Conservation (phyloP, 305 asterid genomes). For the Striga hermonthica region DNA sequence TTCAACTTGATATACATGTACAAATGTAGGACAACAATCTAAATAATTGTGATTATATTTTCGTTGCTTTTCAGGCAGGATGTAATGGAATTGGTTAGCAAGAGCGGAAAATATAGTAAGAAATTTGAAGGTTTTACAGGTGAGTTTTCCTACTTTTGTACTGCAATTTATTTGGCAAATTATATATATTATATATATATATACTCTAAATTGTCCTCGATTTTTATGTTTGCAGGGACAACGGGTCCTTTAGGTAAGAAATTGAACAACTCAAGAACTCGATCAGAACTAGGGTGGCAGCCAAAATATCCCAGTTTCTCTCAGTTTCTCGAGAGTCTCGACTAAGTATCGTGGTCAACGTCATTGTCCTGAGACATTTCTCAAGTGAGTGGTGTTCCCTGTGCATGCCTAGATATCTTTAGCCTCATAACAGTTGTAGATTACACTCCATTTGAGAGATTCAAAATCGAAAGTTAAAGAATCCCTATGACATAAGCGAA, state of each 20-base stretch:
- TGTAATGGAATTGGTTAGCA: constrained; percentile 68
- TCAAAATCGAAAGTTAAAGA: too few relatives aligned
- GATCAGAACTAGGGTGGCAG: constrained; percentile 77
- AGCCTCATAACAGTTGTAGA: too few relatives aligned
- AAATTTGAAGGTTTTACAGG: constrained; percentile 83
- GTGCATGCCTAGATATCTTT: too few relatives aligned
- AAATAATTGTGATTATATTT: not conserved
- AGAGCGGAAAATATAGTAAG: constrained; percentile 66
- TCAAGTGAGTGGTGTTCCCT: too few relatives aligned
- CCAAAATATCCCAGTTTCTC: constrained; percentile 78
- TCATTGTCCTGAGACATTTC: too few relatives aligned
- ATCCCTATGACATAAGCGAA: too few relatives aligned
- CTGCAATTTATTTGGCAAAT: constrained; percentile 5
- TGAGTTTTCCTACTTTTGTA: constrained; percentile 23
- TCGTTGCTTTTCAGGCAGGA: constrained; percentile 55
- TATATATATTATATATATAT: not conserved
- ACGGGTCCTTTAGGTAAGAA: constrained; percentile 74
- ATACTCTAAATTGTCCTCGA: not conserved
- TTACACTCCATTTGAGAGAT: too few relatives aligned
- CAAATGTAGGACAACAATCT: not conserved
- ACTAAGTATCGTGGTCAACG: constrained; percentile 25
- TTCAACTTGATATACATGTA: constrained; percentile 34
- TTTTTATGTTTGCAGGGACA: constrained; percentile 46
- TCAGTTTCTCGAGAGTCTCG: constrained; percentile 68
- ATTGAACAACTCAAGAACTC: constrained; percentile 69